Evolutionary conservation across 2,329 filamentous ascomycete species (phyloP).

Genomic region (Nannizziopsis arthrosporioides): DNA sequence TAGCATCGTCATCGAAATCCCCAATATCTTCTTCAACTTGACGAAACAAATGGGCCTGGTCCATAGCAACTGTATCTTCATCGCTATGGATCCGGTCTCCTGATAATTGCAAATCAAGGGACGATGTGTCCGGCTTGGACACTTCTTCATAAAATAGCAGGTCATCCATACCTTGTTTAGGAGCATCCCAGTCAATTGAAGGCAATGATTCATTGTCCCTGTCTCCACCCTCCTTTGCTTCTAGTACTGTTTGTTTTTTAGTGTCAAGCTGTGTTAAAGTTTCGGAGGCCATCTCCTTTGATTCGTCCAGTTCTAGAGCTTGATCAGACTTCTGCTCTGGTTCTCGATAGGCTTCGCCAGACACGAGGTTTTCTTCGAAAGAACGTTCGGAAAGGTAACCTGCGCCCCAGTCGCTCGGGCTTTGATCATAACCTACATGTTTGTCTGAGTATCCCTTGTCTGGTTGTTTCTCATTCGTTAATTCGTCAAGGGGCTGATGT

Average conservation of each 20-base stretch:
- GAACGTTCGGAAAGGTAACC: too few relatives aligned
- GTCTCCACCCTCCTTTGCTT: neutral
- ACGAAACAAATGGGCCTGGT: conserved; percentile 3
- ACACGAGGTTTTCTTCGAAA: too few relatives aligned
- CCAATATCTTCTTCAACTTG: conserved; percentile 9
- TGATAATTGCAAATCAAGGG: conserved; percentile 14
- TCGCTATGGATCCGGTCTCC: conserved; percentile 9
- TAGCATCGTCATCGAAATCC: conserved; percentile 15
- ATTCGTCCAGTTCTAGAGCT: too few relatives aligned
- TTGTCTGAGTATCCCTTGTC: too few relatives aligned
- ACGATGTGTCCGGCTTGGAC: conserved; percentile 12
- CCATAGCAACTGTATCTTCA: conserved; percentile 10
- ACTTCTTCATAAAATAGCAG: conserved; percentile 2
- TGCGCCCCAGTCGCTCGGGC: too few relatives aligned
- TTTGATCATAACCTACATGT: too few relatives aligned
- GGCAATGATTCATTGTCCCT: conserved; percentile 28
- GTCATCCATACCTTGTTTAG: conserved; percentile 9
- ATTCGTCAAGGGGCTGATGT: too few relatives aligned
- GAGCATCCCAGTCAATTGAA: conserved; percentile 28
- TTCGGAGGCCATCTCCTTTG: too few relatives aligned
- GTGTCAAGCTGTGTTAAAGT: too few relatives aligned
- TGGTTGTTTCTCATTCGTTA: too few relatives aligned
- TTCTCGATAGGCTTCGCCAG: too few relatives aligned
- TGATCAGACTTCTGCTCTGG: too few relatives aligned
- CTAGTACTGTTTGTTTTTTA: neutral